phyloP scores from a whole-genome alignment of 192 early-diverging fungal species.

The Helicostylum pulchrum region DNA sequence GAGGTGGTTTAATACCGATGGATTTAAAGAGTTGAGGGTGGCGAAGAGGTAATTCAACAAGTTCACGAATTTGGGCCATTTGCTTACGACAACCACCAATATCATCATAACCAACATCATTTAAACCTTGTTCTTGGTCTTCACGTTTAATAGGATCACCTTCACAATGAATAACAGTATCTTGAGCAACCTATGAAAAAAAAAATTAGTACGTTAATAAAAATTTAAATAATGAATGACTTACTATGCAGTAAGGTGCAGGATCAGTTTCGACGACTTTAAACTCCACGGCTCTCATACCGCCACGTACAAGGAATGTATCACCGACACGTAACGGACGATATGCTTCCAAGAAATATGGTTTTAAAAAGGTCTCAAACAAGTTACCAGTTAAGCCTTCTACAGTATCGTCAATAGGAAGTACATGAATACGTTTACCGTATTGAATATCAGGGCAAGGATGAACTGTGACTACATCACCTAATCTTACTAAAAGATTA shows the following conservation, averaged over 20 bases:
- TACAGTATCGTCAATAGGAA: slow-evolving; percentile 97
- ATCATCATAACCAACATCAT: slow-evolving; percentile 97
- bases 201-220: too few species aligned
- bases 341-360: slow-evolving; percentile 98
- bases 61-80: slow-evolving; percentile 98
- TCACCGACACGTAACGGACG: slow-evolving; percentile 95
- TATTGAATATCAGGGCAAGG: slow-evolving; percentile 96
- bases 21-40: slow-evolving; percentile 99
- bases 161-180: slow-evolving; percentile 98
- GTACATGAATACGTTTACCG: slow-evolving; percentile 93
- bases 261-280: slow-evolving; percentile 97
- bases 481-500: slow-evolving; percentile 93
- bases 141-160: slow-evolving; percentile 99
- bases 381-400: slow-evolving; percentile 97
- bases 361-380: slow-evolving; percentile 97
- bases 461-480: slow-evolving; percentile 95
- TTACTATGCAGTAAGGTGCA: slow-evolving; percentile 93
- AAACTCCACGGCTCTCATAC: slow-evolving; percentile 98
- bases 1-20: slow-evolving; percentile 98
- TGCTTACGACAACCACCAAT: slow-evolving; percentile 98
- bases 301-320: slow-evolving; percentile 88
- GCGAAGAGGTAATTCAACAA: slow-evolving; percentile 95
- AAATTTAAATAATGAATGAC: too few species aligned
- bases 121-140: slow-evolving; percentile 92
- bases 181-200: slow-evolving; percentile 77